Evolutionary conservation across 192 early-diverging fungal species (phyloP), one percentile per base, ranked within the genome.

Genomic region (Ramicandelaber brevisporus): DNA sequence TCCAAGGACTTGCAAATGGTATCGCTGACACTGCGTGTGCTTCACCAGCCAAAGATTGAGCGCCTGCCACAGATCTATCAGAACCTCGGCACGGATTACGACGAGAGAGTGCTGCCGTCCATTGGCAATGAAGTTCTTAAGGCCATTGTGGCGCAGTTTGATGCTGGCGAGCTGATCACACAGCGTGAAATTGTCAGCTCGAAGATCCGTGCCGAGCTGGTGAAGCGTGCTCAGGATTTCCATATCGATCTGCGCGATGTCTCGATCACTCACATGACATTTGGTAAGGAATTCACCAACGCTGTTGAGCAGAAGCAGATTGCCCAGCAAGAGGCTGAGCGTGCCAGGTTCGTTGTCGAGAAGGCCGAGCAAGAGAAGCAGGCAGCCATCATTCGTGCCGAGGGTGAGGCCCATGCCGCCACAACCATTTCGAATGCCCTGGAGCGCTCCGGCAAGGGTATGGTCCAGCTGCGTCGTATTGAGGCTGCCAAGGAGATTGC

Each of bases 1-100:
- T 95, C 88, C 28, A 89, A 87, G 62, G 92, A 98, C 50, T 92
- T 98, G 92, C 92, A 98, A 44, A 86, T 81, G 75, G 78, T 95
- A 8, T 78, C 73, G 18, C 65, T 95, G 44, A 90, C 83, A 31
- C 60, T 90, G 27, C 76, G 82, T 60, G 80, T 90, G 14, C 57
- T 85, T 20, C 86, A 92, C 59, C 61, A 77, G 17, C 92, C 92
- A 6, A 73, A 74, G 30, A 50, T 73, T 36, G 46, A 53, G 16
- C 59, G 67, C 16, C 58, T 98, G 21, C 66, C 78, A 9, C 43
- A 46, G 22, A 76, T 98, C 47, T 92, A 90, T 54, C 74, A 86
- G 53, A 74, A 66, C 29, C 53, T 95, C 16, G 92, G 92, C 17
- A 37, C 71, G 37, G 92, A 98, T 46, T 98, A 90, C 44, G 92